A percentile compares a stretch with the other conserved stretches of the same genome.
Evolutionary conservation across 352 stramenopile genomes (phyloP).

Genomic region (Globisporangium cylindrosporum): DNA sequence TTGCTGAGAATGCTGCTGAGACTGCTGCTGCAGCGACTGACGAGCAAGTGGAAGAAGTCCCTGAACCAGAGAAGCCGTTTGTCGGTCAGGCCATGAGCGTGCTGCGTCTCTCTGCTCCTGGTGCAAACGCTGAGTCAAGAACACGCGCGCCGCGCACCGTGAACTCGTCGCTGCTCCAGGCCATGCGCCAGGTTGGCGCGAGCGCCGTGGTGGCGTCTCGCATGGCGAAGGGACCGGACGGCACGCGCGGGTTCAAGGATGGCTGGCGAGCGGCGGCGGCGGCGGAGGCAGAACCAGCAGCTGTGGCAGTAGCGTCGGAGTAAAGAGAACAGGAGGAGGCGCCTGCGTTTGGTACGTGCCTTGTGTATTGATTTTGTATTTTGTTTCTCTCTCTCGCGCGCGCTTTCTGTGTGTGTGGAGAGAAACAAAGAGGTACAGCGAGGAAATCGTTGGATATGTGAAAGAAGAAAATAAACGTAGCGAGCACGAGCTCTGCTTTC

Average conservation of each 20-base stretch:
- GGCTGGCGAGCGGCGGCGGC: constrained; percentile 39
- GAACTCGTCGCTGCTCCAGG: constrained; percentile 66
- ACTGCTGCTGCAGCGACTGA: constrained; percentile 4
- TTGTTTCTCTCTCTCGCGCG: not conserved
- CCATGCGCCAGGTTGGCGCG: constrained; percentile 63
- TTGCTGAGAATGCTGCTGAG: constrained; percentile 16
- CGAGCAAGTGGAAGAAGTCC: not conserved
- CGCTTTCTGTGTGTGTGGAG: not conserved
- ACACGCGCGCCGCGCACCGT: constrained; percentile 43
- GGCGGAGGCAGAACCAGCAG: not conserved
- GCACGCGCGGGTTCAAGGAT: constrained; percentile 59
- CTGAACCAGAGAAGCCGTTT: constrained; percentile 8
- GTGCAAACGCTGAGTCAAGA: constrained; percentile 18
- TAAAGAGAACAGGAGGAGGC: not conserved
- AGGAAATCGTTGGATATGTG: constrained; percentile 1
- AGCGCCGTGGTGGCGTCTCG: constrained; percentile 56
- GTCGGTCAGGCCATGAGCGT: constrained; percentile 50
- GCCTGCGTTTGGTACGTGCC: not conserved
- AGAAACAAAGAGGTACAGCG: not conserved
- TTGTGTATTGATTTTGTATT: constrained; percentile 2
- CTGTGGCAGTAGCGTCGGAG: not conserved
- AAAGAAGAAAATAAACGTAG: constrained; percentile 8
- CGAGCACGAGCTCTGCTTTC: not conserved
- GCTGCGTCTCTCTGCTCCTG: constrained; percentile 32
- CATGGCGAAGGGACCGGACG: constrained; percentile 75